Evolutionary conservation across 495 filamentous ascomycete species (phyloP), one percentile per base, ranked within the genome.

Genomic region (Trypethelium eluteriae): DNA sequence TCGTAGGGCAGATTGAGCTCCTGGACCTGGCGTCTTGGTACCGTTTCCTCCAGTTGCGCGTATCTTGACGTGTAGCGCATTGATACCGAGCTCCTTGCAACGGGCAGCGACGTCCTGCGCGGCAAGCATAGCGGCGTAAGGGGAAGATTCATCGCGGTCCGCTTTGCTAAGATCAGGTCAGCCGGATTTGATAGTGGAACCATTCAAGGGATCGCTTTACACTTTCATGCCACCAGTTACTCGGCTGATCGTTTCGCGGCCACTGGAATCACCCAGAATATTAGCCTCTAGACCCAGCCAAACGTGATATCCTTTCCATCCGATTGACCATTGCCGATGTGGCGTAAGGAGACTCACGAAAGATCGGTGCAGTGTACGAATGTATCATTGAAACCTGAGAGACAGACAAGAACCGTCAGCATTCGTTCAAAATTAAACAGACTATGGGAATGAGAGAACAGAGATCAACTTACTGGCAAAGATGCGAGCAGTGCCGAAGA

Each of bases 181-280:
- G 25, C 25, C 25, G 25, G 25, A 0, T 25, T 25, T 25, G 25
- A 25, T 0, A 25, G 25, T 0, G 25, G 25, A 25, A 25, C 25
- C 25, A 1, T 25, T 25, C 25, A 25, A 1, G 1, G 25, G 1
- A 1, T 25, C 25, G 25, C 25, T 25, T 25, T 25, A 25, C 25
- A 99, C 94, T 86, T 99, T 99, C 94, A 98, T 98, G 78, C 94
- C 94, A 81, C 94, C 94, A 74, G 94, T 99, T 68, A 99, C 92
- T 88, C 94, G 92, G 86, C 84, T 87, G 82, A 99, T 93, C 82
- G 94, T 99, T 92, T 99, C 94, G 82, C 94, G 94, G 82, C 94
- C 94, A 82, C 91, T 96, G 86, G 83, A 81, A 84, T 82, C 81
- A 86, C 80, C 80, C 80, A 82, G 80, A 73, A 77, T 76, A 81